Percentiles rank a stretch among this genome's conserved stretches.
Evolutionary conservation across 768 basidiomycete genomes (phyloP).

Genomic region (Kwoniella sp.): DNA sequence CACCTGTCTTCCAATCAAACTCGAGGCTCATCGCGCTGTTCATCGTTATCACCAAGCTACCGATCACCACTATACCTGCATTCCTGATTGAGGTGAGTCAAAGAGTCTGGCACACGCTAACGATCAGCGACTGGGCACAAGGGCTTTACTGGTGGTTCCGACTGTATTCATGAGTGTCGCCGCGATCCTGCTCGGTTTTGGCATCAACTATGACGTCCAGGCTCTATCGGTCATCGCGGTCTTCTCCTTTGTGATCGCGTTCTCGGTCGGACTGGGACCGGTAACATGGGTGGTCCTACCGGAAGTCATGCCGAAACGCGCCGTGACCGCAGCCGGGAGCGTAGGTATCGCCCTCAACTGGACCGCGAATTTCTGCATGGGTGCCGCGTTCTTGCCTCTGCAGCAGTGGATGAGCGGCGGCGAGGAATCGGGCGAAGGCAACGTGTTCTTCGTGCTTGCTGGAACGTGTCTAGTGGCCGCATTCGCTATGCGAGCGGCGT

Average conservation of each 20-base stretch:
- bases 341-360: constrained; percentile 65
- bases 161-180: constrained; percentile 65
- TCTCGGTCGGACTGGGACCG: constrained; percentile 86
- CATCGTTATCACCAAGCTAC: constrained; percentile 70
- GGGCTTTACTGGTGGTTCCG: constrained; percentile 64
- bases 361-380: constrained; percentile 36
- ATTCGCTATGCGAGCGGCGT: constrained; percentile 11
- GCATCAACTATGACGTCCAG: constrained; percentile 42
- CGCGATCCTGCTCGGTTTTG: constrained; percentile 61
- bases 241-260: constrained; percentile 73
- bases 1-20: constrained; percentile 65
- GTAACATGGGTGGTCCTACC: constrained; percentile 87
- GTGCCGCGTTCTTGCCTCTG: constrained; percentile 32
- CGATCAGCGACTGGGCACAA: constrained; percentile 66
- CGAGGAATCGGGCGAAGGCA: constrained; percentile 25
- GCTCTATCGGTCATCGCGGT: constrained; percentile 68
- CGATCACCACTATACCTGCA: constrained; percentile 67
- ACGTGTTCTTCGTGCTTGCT: constrained; percentile 36
- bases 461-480: constrained; percentile 16
- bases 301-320: constrained; percentile 76
- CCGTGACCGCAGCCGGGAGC: constrained; percentile 71
- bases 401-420: constrained; percentile 30
- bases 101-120: not conserved
- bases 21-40: constrained; percentile 77
- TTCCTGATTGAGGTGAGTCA: constrained; percentile 69